phyloP scores from a whole-genome alignment of 2,329 filamentous ascomycete species.

The Aspergillus chevalieri region DNA sequence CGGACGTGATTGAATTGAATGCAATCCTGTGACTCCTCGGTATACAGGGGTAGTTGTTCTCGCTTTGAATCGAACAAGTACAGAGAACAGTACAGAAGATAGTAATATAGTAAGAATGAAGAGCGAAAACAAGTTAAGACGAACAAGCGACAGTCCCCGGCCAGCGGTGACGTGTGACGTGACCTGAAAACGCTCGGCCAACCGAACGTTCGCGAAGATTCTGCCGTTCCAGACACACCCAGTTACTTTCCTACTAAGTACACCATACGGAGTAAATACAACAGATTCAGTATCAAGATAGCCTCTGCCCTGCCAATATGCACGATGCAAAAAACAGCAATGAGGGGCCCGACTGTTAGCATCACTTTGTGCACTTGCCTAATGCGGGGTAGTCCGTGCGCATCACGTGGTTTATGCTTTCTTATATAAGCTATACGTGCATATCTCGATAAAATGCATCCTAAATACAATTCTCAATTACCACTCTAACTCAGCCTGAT shows the following conservation, averaged over 20 bases:
- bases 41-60: too few species aligned
- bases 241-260: not conserved
- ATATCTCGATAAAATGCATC: too few species aligned
- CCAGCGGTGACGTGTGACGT: slow-evolving; percentile 29
- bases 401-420: too few species aligned
- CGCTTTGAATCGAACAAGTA: too few species aligned
- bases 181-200: slow-evolving; percentile 10
- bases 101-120: slow-evolving; percentile 1
- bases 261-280: not conserved
- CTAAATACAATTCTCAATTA: too few species aligned
- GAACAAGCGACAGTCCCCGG: slow-evolving; percentile 9
- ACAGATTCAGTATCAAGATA: not conserved
- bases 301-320: too few species aligned
- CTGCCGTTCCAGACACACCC: slow-evolving; percentile 3
- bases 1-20: not conserved
- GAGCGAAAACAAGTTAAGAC: not conserved
- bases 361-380: not conserved
- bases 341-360: not conserved
- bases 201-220: slow-evolving; percentile 36
- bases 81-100: not conserved
- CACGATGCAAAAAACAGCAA: too few species aligned
- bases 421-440: too few species aligned
- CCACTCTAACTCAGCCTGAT: too few species aligned
- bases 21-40: not conserved
- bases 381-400: slow-evolving; percentile 1